A percentile compares a stretch with the other conserved stretches of the same genome.
Evolutionary conservation across 139 green algal species (phyloP).

Genomic region (Diplosphaera chodatii): DNA sequence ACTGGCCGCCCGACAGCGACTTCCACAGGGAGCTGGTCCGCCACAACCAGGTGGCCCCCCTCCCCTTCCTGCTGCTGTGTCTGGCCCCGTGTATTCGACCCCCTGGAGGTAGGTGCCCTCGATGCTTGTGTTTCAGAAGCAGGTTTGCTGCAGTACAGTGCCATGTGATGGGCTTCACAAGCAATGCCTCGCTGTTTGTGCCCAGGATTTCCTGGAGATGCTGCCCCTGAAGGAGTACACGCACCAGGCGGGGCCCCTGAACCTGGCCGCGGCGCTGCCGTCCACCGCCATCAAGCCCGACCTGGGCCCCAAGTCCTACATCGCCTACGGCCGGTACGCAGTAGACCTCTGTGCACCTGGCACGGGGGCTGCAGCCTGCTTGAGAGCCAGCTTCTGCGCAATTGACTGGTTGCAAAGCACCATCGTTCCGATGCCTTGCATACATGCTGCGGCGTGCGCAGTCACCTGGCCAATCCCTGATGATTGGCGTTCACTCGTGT

Average conservation of each 20-base stretch:
- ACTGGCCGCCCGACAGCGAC: slow-evolving; percentile 59
- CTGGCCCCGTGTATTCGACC: neutral
- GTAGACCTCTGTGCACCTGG: no score
- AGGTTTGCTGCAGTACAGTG: neutral
- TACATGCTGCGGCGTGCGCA: no score
- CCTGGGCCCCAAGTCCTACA: slow-evolving; percentile 67
- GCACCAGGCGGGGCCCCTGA: slow-evolving; percentile 47
- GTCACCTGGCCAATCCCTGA: no score
- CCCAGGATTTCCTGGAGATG: slow-evolving; percentile 43
- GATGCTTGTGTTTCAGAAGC: no score
- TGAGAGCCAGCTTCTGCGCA: no score
- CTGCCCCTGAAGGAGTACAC: slow-evolving; percentile 45
- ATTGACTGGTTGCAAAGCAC: no score
- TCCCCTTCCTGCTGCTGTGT: no score
- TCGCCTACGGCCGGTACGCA: slow-evolving; percentile 36
- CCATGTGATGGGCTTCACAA: neutral
- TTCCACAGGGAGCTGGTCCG: slow-evolving; percentile 39
- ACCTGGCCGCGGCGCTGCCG: slow-evolving; percentile 36
- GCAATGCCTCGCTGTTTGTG: neutral
- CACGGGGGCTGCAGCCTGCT: no score
- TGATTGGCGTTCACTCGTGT: no score
- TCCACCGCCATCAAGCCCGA: slow-evolving; percentile 33
- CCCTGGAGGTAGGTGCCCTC: no score
- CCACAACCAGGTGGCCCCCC: slow-evolving; percentile 56
- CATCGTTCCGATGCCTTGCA: no score